These are phyloP conservation scores for Plectosphaerella plurivora DNA, from an alignment of 2,329 filamentous ascomycete genomes.

Conservation along the genomic window DNA sequence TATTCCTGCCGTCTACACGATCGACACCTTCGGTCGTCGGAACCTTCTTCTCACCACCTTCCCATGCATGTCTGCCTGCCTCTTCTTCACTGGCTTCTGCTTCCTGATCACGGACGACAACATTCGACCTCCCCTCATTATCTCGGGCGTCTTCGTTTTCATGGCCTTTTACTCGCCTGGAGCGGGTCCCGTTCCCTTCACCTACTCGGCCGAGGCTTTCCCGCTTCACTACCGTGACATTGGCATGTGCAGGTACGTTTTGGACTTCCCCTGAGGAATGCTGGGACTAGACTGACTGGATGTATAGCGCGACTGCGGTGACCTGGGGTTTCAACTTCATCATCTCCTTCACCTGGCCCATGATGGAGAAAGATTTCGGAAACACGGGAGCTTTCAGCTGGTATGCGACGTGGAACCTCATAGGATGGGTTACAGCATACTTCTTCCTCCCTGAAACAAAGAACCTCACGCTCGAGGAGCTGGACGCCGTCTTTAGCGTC, in stretches of 20 bases:
- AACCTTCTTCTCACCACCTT: conserved; percentile 53
- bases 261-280: not conserved
- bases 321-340: conserved; percentile 36
- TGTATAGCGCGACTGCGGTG: conserved; percentile 31
- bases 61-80: conserved; percentile 50
- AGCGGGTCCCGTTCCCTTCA: conserved; percentile 55
- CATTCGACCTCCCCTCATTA: conserved; percentile 26
- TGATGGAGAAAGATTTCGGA: conserved; percentile 15
- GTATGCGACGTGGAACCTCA: conserved; percentile 30
- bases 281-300: not conserved
- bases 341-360: conserved; percentile 29
- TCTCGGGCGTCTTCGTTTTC: conserved; percentile 33
- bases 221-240: conserved; percentile 51
- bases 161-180: conserved; percentile 41
- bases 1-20: conserved; percentile 53
- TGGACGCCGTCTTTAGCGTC: conserved; percentile 26
- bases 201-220: conserved; percentile 56
- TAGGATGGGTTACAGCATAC: conserved; percentile 26
- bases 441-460: conserved; percentile 30
- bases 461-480: conserved; percentile 26
- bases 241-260: conserved; percentile 36
- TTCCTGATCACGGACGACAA: conserved; percentile 23
- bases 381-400: conserved; percentile 32
- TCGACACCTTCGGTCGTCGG: conserved; percentile 55
- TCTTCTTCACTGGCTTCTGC: conserved; percentile 50